A percentile compares a stretch with the other conserved stretches of the same genome.
Evolutionary conservation across 2,329 filamentous ascomycete species (phyloP).

Genomic region (Pseudocercospora crystallina): DNA sequence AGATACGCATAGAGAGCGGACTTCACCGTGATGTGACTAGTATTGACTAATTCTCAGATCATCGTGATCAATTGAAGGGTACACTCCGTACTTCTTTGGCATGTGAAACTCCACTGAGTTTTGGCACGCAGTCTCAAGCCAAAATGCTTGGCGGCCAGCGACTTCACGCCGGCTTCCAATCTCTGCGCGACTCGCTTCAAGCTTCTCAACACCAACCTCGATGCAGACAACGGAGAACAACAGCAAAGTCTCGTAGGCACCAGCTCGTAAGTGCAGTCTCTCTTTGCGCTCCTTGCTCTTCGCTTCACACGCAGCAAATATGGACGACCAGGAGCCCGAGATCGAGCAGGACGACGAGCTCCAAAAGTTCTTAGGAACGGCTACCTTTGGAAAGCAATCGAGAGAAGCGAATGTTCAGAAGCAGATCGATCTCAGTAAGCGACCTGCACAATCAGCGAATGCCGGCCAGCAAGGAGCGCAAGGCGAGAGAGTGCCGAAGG

Average conservation of each 20-base stretch:
- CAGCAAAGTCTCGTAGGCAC: not conserved
- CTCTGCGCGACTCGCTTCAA: no score
- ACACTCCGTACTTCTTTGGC: no score
- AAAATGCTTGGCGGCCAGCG: no score
- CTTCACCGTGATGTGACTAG: no score
- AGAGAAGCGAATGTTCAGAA: conserved; percentile 71
- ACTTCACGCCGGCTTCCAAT: no score
- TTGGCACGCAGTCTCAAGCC: no score
- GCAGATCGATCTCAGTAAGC: conserved; percentile 77
- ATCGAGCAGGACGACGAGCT: conserved; percentile 63
- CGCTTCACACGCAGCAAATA: conserved; percentile 10
- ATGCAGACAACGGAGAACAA: no score
- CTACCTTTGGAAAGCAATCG: conserved; percentile 81
- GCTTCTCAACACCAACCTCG: no score
- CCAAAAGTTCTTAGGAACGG: conserved; percentile 73
- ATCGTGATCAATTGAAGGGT: no score
- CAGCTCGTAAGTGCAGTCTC: conserved; percentile 23
- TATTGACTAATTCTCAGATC: no score
- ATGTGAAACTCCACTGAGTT: no score
- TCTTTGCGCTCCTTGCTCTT: conserved; percentile 19
- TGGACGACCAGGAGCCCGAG: conserved; percentile 28
- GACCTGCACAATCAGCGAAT: conserved; percentile 38
- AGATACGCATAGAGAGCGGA: no score
- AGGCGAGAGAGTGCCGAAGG: conserved; percentile 5
- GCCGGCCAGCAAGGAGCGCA: conserved; percentile 27